Evolutionary conservation across 106 monocot genomes (phyloP).

Genomic region (Acanthochlamys bracteata): DNA sequence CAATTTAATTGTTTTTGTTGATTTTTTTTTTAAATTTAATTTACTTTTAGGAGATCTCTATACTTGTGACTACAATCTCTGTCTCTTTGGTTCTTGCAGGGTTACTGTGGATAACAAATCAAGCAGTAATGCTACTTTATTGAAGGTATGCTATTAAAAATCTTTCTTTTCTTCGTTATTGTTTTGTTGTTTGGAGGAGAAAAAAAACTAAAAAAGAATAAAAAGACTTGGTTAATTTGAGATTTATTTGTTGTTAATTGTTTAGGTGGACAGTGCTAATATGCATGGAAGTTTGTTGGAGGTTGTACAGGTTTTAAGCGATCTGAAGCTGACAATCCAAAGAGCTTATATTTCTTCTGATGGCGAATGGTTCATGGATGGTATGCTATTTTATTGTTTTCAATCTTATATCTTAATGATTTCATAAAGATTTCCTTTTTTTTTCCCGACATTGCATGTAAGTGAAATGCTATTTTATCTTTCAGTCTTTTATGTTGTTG

Average conservation of each 20-base stretch:
- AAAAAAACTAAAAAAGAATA: background rate
- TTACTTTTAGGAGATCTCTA: no score
- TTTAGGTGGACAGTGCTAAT: slow-evolving; percentile 86
- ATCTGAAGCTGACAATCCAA: slow-evolving; percentile 74
- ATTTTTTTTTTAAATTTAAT: no score
- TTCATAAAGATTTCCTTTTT: slow-evolving; percentile 3
- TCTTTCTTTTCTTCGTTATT: no score
- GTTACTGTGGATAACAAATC: slow-evolving; percentile 83
- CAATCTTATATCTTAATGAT: background rate
- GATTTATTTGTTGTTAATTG: no score
- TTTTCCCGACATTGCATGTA: background rate
- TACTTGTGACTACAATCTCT: no score
- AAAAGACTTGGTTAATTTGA: no score
- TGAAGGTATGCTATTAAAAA: slow-evolving; percentile 37
- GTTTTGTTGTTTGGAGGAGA: background rate
- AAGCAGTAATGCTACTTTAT: slow-evolving; percentile 59
- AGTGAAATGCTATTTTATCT: slow-evolving; percentile 4
- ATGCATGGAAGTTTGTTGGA: slow-evolving; percentile 80
- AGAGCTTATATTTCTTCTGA: slow-evolving; percentile 96
- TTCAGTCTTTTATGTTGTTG: slow-evolving; percentile 59
- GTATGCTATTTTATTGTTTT: slow-evolving; percentile 10
- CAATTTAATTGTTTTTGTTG: background rate
- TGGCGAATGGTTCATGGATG: slow-evolving; percentile 98
- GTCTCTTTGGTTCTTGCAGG: slow-evolving; percentile 19
- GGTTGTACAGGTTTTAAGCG: slow-evolving; percentile 83